Evolutionary conservation across 106 monocot genomes (phyloP).

Genomic region (Acorus gramineus): DNA sequence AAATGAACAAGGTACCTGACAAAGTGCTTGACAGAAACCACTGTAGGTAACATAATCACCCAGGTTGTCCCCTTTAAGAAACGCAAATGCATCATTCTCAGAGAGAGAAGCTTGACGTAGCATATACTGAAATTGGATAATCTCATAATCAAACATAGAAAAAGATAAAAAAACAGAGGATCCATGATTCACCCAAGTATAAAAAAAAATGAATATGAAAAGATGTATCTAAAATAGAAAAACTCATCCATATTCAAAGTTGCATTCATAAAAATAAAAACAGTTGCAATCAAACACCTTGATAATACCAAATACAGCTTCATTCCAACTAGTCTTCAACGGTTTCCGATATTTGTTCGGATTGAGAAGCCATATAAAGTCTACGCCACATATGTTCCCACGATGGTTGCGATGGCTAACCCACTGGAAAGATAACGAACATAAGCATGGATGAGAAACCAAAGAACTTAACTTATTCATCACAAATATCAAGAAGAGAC

Average conservation of each 20-base stretch:
- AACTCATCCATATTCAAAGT: not conserved
- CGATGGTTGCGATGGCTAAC: conserved; percentile 97
- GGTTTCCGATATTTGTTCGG: conserved; percentile 57
- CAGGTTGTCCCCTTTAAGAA: conserved; percentile 71
- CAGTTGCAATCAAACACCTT: conserved; percentile 39
- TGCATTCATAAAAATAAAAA: not conserved
- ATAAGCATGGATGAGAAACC: not conserved
- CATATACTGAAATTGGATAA: no score
- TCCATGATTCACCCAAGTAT: no score
- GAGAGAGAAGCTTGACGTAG: conserved; percentile 33
- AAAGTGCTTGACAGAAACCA: conserved; percentile 62
- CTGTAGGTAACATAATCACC: conserved; percentile 72
- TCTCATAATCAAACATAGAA: no score
- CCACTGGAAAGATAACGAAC: conserved; percentile 41
- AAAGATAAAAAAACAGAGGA: no score
- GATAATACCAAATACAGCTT: conserved; percentile 78
- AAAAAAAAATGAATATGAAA: no score
- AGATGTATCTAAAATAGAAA: no score
- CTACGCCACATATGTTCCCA: conserved; percentile 96
- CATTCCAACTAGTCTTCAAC: conserved; percentile 83
- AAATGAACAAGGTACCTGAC: conserved; percentile 39
- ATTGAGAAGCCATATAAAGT: conserved; percentile 98
- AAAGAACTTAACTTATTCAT: no score
- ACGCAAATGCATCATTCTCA: conserved; percentile 75
- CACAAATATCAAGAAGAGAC: not conserved